Conservation (phyloP, 2,329 filamentous ascomycete species). For the Talaromyces sp. region DNA sequence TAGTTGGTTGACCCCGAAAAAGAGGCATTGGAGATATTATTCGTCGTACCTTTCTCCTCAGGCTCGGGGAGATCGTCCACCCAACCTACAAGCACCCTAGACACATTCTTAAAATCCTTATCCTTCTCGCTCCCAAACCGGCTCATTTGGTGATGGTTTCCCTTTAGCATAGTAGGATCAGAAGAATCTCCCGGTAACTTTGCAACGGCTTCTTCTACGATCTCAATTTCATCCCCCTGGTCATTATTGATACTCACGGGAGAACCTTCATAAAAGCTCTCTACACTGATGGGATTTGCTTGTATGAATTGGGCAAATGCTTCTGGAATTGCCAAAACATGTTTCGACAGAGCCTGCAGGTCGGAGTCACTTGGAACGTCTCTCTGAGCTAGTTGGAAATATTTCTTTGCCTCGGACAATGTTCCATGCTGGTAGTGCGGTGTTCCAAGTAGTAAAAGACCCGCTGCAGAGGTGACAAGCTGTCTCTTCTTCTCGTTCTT, state of each 20-base stretch:
- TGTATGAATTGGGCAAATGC: not conserved
- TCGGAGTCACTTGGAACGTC: constrained; percentile 1
- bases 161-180: not conserved
- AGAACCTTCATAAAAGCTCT: constrained; percentile 10
- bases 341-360: not conserved
- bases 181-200: not conserved
- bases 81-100: not conserved
- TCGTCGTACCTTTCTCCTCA: not conserved
- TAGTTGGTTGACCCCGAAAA: constrained; percentile 4
- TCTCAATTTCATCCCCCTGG: not conserved
- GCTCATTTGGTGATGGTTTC: constrained; percentile 1
- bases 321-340: constrained; percentile 4
- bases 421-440: constrained; percentile 6
- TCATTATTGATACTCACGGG: not conserved
- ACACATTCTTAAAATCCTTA: constrained; percentile 7
- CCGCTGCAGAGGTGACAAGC: not conserved
- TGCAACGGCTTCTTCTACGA: constrained; percentile 4
- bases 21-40: constrained; percentile 9
- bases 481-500: constrained; percentile 9
- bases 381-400: constrained; percentile 6
- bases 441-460: constrained; percentile 9
- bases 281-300: not conserved
- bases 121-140: constrained; percentile 2
- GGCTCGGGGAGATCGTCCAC: constrained; percentile 1
- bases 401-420: constrained; percentile 6